phyloP scores from a whole-genome alignment of 257 asterid species.

The Solanum dulcamara region DNA sequence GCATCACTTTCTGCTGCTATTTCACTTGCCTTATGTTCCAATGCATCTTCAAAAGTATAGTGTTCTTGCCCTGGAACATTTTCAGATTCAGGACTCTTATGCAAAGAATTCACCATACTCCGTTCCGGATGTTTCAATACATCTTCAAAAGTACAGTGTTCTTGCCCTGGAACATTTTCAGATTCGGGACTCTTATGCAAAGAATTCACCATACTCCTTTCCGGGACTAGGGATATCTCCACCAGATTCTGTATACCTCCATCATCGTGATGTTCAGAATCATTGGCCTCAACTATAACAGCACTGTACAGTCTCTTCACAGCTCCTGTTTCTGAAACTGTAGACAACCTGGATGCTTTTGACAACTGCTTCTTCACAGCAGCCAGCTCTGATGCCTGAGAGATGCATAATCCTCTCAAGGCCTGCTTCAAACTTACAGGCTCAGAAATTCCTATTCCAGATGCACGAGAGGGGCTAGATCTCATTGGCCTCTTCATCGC shows the following conservation, averaged over 20 bases:
- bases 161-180: slow-evolving; percentile 11
- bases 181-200: slow-evolving; percentile 13
- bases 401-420: slow-evolving; percentile 79
- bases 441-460: slow-evolving; percentile 66
- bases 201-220: slow-evolving; percentile 18
- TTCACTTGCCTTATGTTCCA: neutral
- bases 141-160: slow-evolving; percentile 2
- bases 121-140: too few relatives aligned
- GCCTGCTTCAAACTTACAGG: slow-evolving; percentile 83
- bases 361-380: slow-evolving; percentile 52
- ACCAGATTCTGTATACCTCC: slow-evolving; percentile 28
- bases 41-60: slow-evolving; percentile 1
- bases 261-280: slow-evolving; percentile 15
- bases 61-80: slow-evolving; percentile 7
- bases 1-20: neutral
- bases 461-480: slow-evolving; percentile 26
- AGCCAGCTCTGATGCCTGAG: slow-evolving; percentile 97
- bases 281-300: neutral
- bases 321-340: slow-evolving; percentile 29
- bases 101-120: slow-evolving; percentile 13
- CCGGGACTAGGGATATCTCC: slow-evolving; percentile 52
- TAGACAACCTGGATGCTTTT: slow-evolving; percentile 38
- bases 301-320: slow-evolving; percentile 19
- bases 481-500: slow-evolving; percentile 89
- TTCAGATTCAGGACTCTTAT: slow-evolving; percentile 13